Base-by-base conservation (phyloP, 148 eudicot species). In the Agrostemma githago region DNA sequence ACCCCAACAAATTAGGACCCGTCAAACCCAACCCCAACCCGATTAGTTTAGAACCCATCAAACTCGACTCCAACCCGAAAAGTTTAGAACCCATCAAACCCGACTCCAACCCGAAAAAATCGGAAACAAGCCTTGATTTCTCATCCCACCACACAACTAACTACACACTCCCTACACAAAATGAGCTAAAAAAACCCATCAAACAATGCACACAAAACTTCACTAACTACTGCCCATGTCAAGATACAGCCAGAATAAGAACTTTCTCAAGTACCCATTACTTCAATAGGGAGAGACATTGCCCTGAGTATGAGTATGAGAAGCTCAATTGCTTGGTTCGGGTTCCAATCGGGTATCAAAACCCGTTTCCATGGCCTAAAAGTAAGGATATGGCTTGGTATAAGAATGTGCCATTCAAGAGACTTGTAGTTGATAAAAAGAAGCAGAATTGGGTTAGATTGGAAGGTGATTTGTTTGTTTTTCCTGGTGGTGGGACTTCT, bases 401-500 rank as follows among this genome's bases (percentile, higher is more conserved):
- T 78, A 69, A 51, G 40, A 86, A 90, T 67, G 83, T 85, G 44
- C 92, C 89, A 0, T 88, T 77, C 37, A 64, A 79, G 8, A 76
- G 61, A 69, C 75, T 88, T 5, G 75, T 74, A 8, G 79, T 72
- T 56, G 54, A 12, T 1, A 88, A 88, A 81, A 79, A 82, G 61
- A 40, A 41, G 2, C 90, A 88, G 84, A 84, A 85, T 69, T 88
- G 90, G 90, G 85, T 87, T 8, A 77, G 85, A 41, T 69, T 83
- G 76, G 84, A 81, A 39, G 84, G 86, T 6, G 77, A 83, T 42
- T 44, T 65, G 61, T 77, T 88, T 59, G 51, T 83, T 44, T 88
- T 88, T 48, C 90, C 90, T 6, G 90, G 88, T 0, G 90, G 90
- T 5, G 90, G 90, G 3, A 85, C 90, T 20, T 85, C 88, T 1